Evolutionary conservation across 495 filamentous ascomycete genomes (phyloP).

Genomic region (Bryoglossum gracile): DNA sequence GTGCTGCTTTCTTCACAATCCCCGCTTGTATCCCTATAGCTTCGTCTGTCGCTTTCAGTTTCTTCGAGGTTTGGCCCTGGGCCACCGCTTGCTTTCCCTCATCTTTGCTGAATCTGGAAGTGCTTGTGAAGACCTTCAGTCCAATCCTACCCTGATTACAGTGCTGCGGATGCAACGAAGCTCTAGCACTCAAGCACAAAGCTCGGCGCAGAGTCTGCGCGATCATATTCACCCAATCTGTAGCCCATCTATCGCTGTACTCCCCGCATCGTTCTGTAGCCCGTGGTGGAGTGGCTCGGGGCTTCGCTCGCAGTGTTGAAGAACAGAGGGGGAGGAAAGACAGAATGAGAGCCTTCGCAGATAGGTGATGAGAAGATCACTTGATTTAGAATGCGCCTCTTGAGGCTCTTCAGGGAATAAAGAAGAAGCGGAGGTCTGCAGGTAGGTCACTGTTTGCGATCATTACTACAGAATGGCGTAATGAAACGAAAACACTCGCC

Average conservation of each 20-base stretch:
- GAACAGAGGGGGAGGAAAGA: too few species aligned
- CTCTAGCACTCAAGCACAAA: constrained; percentile 15
- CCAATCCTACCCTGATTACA: constrained; percentile 6
- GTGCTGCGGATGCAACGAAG: constrained; percentile 12
- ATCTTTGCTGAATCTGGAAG: constrained; percentile 11
- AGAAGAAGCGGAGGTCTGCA: too few species aligned
- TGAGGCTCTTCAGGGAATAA: too few species aligned
- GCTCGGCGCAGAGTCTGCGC: constrained; percentile 13
- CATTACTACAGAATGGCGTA: too few species aligned
- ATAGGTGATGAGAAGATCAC: too few species aligned
- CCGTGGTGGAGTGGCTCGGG: constrained; percentile 18
- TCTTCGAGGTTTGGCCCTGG: constrained; percentile 9
- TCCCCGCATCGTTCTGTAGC: constrained; percentile 20
- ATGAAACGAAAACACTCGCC: too few species aligned
- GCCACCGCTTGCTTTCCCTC: constrained; percentile 11
- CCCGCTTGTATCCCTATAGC: constrained; percentile 17
- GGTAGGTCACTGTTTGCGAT: too few species aligned
- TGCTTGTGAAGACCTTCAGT: constrained; percentile 20
- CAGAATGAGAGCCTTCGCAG: too few species aligned
- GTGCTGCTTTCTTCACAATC: constrained; percentile 7
- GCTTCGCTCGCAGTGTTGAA: constrained; percentile 1
- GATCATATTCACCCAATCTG: constrained; percentile 17
- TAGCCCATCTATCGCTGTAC: constrained; percentile 11
- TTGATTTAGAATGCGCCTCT: too few species aligned
- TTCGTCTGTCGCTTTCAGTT: constrained; percentile 14